Percentiles rank a stretch among this genome's conserved stretches.
Conservation (phyloP, 202 grass and related monocot species). For the Hordeum pubiflorum region DNA sequence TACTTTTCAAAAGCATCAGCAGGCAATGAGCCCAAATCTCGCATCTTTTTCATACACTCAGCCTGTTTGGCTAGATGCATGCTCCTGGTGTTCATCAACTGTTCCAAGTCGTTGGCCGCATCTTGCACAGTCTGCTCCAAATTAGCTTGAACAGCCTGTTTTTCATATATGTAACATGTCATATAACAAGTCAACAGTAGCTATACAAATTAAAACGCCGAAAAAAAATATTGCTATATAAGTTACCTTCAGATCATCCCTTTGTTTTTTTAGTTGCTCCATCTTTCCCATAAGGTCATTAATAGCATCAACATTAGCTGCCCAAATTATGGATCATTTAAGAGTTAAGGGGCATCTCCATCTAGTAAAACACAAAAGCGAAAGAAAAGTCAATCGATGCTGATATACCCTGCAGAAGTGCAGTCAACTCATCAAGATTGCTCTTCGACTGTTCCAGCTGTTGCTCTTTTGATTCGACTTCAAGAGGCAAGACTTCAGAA, state of each 20-base stretch:
- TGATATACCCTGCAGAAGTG: constrained; percentile 61
- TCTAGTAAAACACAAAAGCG: not conserved
- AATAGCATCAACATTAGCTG: constrained; percentile 68
- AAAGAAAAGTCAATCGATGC: not conserved
- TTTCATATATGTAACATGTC: constrained; percentile 9
- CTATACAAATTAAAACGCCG: not conserved
- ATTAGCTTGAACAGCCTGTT: constrained; percentile 60
- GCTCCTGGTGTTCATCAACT: constrained; percentile 69
- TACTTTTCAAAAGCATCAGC: constrained; percentile 96
- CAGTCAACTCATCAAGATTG: constrained; percentile 65
- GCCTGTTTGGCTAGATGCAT: constrained; percentile 78
- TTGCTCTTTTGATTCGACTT: constrained; percentile 69
- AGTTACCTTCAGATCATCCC: constrained; percentile 78
- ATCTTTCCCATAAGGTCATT: constrained; percentile 57
- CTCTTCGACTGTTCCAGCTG: constrained; percentile 64
- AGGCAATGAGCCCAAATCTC: constrained; percentile 88
- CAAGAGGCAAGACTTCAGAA: constrained; percentile 53
- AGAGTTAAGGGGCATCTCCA: not conserved
- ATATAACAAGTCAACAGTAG: not conserved
- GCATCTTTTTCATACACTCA: constrained; percentile 91
- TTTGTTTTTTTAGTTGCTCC: constrained; percentile 54
- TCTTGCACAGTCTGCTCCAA: constrained; percentile 77
- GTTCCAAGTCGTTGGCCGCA: constrained; percentile 77
- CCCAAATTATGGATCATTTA: constrained; percentile 18
- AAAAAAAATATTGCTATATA: not conserved